phyloP scores from a whole-genome alignment of 768 basidiomycete species.

The Dictyophora rubrovolvata region DNA sequence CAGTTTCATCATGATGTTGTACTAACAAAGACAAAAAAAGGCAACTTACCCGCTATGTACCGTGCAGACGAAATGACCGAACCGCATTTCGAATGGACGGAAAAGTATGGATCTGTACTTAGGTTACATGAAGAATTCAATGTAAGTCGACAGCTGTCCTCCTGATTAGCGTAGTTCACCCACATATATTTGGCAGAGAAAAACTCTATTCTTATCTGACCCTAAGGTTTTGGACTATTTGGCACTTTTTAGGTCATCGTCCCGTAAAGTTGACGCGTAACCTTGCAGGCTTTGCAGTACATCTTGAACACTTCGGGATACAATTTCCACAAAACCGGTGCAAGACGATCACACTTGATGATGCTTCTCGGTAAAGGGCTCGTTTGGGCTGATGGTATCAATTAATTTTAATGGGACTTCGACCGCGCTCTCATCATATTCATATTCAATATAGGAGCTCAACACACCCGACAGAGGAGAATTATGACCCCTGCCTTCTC shows the following conservation, averaged over 20 bases:
- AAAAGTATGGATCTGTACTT: constrained; percentile 21
- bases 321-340: constrained; percentile 27
- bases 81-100: constrained; percentile 22
- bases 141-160: neutral
- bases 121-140: constrained; percentile 8
- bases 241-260: neutral
- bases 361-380: constrained; percentile 18
- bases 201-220: neutral
- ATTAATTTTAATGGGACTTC: neutral
- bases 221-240: neutral
- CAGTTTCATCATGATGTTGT: neutral
- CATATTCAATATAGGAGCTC: constrained; percentile 8
- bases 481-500: constrained; percentile 21
- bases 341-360: neutral
- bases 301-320: constrained; percentile 36
- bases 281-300: constrained; percentile 24
- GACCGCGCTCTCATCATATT: neutral
- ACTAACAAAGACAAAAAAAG: constrained; percentile 9
- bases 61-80: constrained; percentile 17
- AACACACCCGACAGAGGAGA: constrained; percentile 22
- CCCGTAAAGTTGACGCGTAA: neutral
- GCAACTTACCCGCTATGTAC: constrained; percentile 21
- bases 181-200: neutral
- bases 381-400: constrained; percentile 13
- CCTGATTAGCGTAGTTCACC: neutral